Conservation (phyloP, 2,329 filamentous ascomycete species). For the Neurospora sp. region DNA sequence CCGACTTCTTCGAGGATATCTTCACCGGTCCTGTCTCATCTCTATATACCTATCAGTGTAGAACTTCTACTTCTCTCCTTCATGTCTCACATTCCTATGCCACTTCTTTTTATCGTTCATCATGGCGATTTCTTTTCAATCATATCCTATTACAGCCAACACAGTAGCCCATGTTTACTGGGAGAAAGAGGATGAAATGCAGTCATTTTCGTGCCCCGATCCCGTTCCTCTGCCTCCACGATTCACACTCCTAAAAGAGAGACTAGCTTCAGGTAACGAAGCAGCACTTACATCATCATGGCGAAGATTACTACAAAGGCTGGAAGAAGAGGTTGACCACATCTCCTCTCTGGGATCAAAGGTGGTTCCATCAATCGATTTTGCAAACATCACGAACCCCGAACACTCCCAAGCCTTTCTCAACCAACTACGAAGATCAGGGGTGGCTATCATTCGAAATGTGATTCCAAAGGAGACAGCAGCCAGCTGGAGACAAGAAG, state of each 20-base stretch:
- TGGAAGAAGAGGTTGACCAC: constrained; percentile 27
- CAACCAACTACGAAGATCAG: constrained; percentile 11
- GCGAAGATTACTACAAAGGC: constrained; percentile 27
- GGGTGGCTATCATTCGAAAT: constrained; percentile 16
- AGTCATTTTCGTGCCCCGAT: constrained; percentile 24
- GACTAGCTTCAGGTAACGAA: constrained; percentile 29
- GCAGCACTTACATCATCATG: constrained; percentile 29
- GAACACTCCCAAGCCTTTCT: constrained; percentile 18
- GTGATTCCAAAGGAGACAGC: constrained; percentile 14
- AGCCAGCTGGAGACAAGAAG: constrained; percentile 39
- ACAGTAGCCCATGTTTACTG: constrained; percentile 12
- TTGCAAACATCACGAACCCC: constrained; percentile 26
- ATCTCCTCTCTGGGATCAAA: constrained; percentile 25
- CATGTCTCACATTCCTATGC: constrained; percentile 2
- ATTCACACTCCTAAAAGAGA: constrained; percentile 32
- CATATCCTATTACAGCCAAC: constrained; percentile 8
- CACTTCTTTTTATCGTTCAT: not conserved
- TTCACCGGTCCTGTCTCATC: not conserved
- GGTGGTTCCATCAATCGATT: constrained; percentile 32
- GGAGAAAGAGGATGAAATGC: constrained; percentile 11
- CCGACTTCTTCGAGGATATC: not conserved
- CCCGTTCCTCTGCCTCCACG: constrained; percentile 30
- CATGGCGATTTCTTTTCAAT: constrained; percentile 14
- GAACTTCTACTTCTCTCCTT: not conserved
- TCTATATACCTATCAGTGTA: not conserved